phyloP scores from a whole-genome alignment of 140 eudicot species.

The Senecio squalidus region DNA sequence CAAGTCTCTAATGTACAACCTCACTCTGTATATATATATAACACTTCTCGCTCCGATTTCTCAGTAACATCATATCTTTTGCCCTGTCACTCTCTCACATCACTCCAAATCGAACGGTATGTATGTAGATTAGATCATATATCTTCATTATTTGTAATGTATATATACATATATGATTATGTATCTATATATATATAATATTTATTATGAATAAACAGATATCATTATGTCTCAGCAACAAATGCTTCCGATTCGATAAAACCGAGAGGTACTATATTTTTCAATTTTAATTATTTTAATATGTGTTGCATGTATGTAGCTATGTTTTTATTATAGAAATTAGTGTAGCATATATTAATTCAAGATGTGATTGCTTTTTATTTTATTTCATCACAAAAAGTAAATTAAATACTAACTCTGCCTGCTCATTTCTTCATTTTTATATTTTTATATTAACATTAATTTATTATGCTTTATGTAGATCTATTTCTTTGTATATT shows the following conservation, averaged over 20 bases:
- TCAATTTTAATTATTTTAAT: background rate
- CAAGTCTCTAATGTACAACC: conserved; percentile 9
- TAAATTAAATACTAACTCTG: conserved; percentile 4
- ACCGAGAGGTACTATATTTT: conserved; percentile 34
- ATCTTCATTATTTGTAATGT: too few relatives aligned
- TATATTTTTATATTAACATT: background rate
- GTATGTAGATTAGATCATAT: too few relatives aligned
- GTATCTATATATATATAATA: too few relatives aligned
- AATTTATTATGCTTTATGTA: background rate
- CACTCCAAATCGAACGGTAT: background rate
- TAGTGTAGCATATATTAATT: conserved; percentile 18
- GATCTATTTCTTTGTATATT: conserved; percentile 22
- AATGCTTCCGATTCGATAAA: conserved; percentile 38
- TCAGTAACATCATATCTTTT: conserved; percentile 1
- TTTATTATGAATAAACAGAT: background rate
- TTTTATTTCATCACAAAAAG: background rate
- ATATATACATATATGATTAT: too few relatives aligned
- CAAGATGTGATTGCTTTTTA: conserved; percentile 16
- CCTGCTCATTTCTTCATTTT: conserved; percentile 11
- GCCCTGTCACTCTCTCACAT: background rate
- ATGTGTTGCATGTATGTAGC: conserved; percentile 22
- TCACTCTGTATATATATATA: conserved; percentile 17
- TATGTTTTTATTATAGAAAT: conserved; percentile 1
- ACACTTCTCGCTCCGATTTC: conserved; percentile 15
- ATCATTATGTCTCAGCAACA: conserved; percentile 31